Evolutionary conservation across 805 yeast genomes (phyloP), one percentile per base, ranked within the genome.

Genomic region (Ogataea glucozyma): DNA sequence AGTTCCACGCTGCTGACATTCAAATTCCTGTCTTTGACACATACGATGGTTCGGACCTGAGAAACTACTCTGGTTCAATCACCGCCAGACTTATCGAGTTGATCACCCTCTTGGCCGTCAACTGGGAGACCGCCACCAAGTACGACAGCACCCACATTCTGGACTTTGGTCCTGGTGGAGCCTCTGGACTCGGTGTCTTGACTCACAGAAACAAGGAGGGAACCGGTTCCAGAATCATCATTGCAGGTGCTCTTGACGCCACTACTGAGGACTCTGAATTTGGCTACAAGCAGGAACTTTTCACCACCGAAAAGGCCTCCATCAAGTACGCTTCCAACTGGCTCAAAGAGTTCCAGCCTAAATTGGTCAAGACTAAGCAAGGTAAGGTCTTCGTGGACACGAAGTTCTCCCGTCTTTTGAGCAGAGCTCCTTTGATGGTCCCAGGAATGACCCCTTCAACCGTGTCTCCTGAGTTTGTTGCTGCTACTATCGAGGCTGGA

Each of bases 381-480:
- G 90, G 88, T 55, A 83, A 87, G 65, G 72, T 84, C 37, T 88
- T 71, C 60, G 97, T 93, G 46, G 95, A 90, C 67, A 93, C 99
- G 56, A 90, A 89, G 70, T 89, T 91, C 70, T 87, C 96, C 40
- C 78, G 90, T 65, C 76, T 93, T 57, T 71, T 93, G 51, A 96
- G 97, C 49, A 86, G 89, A 69, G 90, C 99, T 49, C 99, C 99
- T 47, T 72, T 93, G 55, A 84, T 95, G 84, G 93, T 93, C 55
- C 96, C 99, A 27, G 99, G 99, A 73, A 93, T 93, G 99, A 93
- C 99, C 30, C 99, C 99, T 64, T 81, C 96, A 32, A 93, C 99
- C 23, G 97, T 90, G 44, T 84, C 87, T 54, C 93, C 98, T 35
- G 90, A 87, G 49, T 90, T 93, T 58, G 95, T 93, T 45, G 85